Evolutionary conservation across 495 filamentous ascomycete genomes (phyloP).

Genomic region (Tuber indicum): DNA sequence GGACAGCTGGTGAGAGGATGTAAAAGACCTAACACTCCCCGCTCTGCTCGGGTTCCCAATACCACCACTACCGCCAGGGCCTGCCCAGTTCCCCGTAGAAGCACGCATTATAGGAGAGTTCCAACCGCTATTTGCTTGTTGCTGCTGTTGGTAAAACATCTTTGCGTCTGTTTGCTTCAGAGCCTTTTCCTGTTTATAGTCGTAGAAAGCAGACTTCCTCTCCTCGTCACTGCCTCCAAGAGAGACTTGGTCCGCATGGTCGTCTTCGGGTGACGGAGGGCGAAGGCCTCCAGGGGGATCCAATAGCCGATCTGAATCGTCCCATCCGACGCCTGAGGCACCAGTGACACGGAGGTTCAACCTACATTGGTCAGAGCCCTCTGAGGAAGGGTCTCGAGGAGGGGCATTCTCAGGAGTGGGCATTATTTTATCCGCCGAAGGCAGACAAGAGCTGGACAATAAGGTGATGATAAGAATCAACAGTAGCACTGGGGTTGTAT

Average conservation of each 20-base stretch:
- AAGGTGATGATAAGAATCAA: not conserved
- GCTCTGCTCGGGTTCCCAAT: conserved; percentile 43
- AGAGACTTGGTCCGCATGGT: conserved; percentile 28
- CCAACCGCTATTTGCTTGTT: conserved; percentile 51
- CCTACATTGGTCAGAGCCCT: conserved; percentile 21
- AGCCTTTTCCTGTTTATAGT: conserved; percentile 60
- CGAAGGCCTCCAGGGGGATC: conserved; percentile 20
- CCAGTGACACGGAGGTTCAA: conserved; percentile 12
- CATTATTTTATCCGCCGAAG: conserved; percentile 10
- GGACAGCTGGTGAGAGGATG: conserved; percentile 41
- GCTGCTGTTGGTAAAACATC: conserved; percentile 87
- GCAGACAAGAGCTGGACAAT: not conserved
- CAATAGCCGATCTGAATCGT: conserved; percentile 14
- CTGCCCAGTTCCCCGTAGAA: conserved; percentile 46
- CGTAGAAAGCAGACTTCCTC: conserved; percentile 42
- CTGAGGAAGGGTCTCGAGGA: conserved; percentile 14
- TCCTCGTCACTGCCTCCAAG: conserved; percentile 33
- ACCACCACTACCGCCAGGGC: conserved; percentile 2
- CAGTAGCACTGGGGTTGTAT: not conserved
- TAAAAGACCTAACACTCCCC: conserved; percentile 45
- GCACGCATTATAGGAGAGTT: conserved; percentile 50
- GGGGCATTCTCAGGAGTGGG: conserved; percentile 25
- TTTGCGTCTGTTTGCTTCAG: conserved; percentile 88
- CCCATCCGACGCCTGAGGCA: conserved; percentile 20
- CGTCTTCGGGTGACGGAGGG: conserved; percentile 27